These are phyloP conservation scores for Monosporascus ibericus DNA, from an alignment of 2,329 filamentous ascomycete species.

Conservation along the genomic window DNA sequence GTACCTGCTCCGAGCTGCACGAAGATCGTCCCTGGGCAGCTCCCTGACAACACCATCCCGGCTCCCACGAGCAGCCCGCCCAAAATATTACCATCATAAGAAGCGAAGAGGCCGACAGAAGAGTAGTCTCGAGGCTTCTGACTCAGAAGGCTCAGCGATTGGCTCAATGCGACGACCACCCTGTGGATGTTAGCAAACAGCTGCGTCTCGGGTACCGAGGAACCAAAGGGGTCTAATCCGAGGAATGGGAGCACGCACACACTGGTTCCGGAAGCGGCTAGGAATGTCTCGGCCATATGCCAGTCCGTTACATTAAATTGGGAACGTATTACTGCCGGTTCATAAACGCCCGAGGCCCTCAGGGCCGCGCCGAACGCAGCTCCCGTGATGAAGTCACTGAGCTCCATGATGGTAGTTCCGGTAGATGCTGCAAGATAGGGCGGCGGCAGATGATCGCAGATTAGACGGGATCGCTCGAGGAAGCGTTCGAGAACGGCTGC, in stretches of 20 bases:
- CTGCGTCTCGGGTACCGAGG: neutral
- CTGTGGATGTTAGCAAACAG: conserved; percentile 5
- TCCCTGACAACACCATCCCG: conserved; percentile 61
- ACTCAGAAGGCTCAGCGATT: conserved; percentile 35
- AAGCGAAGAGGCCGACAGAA: conserved; percentile 44
- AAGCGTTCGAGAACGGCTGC: no score
- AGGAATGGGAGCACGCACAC: conserved; percentile 39
- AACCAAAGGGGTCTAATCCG: neutral
- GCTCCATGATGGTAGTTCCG: conserved; percentile 6
- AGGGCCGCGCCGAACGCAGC: conserved; percentile 57
- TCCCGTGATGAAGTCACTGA: conserved; percentile 37
- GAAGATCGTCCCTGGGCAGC: conserved; percentile 60
- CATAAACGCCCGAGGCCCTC: conserved; percentile 52
- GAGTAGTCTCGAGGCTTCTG: conserved; percentile 45
- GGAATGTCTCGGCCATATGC: conserved; percentile 61
- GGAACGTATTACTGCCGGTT: conserved; percentile 51
- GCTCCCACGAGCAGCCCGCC: conserved; percentile 56
- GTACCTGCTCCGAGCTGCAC: conserved; percentile 52
- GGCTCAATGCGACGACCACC: conserved; percentile 36
- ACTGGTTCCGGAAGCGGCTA: conserved; percentile 56
- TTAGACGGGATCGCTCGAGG: no score
- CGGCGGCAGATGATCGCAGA: no score
- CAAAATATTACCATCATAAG: conserved; percentile 59
- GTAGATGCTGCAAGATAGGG: neutral
- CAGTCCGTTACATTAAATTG: conserved; percentile 57